Evolutionary conservation across 805 yeast species (phyloP).

Genomic region (Naumovozyma castellii): DNA sequence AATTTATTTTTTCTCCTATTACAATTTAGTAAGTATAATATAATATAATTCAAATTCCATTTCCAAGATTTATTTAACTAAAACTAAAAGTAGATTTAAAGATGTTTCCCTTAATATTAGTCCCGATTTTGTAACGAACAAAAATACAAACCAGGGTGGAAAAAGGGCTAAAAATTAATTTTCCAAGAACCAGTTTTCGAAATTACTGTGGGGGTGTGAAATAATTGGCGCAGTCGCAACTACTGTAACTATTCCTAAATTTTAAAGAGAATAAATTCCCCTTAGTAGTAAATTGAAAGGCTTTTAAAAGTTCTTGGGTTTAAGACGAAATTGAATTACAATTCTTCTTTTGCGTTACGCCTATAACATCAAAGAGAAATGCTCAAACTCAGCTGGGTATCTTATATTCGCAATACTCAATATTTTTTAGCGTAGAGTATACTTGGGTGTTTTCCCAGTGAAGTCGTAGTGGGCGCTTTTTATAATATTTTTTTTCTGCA

Average conservation of each 20-base stretch:
- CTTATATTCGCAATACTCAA: too few species aligned
- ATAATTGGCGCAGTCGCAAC: constrained; percentile 28
- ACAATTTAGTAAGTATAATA: too few species aligned
- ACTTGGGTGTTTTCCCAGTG: too few species aligned
- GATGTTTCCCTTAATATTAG: constrained; percentile 26
- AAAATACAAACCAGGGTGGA: constrained; percentile 30
- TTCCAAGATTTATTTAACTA: background rate
- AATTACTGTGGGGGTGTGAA: constrained; percentile 23
- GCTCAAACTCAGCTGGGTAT: too few species aligned
- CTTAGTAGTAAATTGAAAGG: constrained; percentile 18
- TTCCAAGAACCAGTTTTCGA: constrained; percentile 32
- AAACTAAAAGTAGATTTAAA: too few species aligned
- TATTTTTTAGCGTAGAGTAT: too few species aligned
- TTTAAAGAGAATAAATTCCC: constrained; percentile 1
- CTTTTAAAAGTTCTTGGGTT: constrained; percentile 22
- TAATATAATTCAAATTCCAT: too few species aligned
- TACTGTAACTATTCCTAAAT: constrained; percentile 21
- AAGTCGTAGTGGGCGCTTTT: too few species aligned
- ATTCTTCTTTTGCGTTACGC: background rate
- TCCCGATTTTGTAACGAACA: constrained; percentile 25
- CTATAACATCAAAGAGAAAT: background rate
- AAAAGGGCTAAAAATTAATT: constrained; percentile 22
- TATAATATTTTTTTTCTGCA: too few species aligned
- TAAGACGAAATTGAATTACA: background rate
- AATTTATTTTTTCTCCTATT: too few species aligned